A percentile compares a stretch with the other conserved stretches of the same genome.
Evolutionary conservation across 2,329 filamentous ascomycete species (phyloP).

Genomic region (Rugonectria rugulosa): DNA sequence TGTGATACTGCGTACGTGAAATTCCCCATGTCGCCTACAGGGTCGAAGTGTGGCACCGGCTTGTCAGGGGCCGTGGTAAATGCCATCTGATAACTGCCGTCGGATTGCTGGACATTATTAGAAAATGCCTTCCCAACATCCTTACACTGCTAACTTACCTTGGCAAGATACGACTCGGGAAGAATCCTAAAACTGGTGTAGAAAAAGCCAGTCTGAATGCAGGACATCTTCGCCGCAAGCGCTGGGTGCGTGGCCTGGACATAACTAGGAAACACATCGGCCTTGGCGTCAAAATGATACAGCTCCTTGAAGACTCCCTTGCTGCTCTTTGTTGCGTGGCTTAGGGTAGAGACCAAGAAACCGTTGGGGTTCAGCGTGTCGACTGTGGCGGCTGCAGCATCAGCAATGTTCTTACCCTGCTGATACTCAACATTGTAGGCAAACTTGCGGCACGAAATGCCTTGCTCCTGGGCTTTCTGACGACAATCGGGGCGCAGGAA

Average conservation of each 20-base stretch:
- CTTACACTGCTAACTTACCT: slow-evolving; percentile 42
- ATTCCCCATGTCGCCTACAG: slow-evolving; percentile 55
- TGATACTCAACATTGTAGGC: slow-evolving; percentile 58
- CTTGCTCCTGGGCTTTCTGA: slow-evolving; percentile 45
- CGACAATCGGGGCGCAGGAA: slow-evolving; percentile 55
- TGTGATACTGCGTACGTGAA: slow-evolving; percentile 58
- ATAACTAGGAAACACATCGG: slow-evolving; percentile 57
- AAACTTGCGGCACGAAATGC: slow-evolving; percentile 51
- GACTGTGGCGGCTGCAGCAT: slow-evolving; percentile 55
- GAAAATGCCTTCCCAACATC: neutral
- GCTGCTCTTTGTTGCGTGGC: slow-evolving; percentile 56
- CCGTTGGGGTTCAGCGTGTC: slow-evolving; percentile 54
- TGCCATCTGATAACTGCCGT: slow-evolving; percentile 55
- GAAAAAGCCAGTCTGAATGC: slow-evolving; percentile 59
- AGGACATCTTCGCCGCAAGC: slow-evolving; percentile 58
- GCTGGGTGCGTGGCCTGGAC: slow-evolving; percentile 51
- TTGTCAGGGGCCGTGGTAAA: slow-evolving; percentile 52
- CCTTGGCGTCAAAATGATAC: slow-evolving; percentile 63
- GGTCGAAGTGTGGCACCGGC: slow-evolving; percentile 53
- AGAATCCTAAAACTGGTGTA: slow-evolving; percentile 56
- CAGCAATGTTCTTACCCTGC: slow-evolving; percentile 54
- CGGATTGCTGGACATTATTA: slow-evolving; percentile 39
- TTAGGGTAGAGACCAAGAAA: slow-evolving; percentile 60
- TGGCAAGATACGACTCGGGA: slow-evolving; percentile 54
- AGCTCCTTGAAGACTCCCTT: slow-evolving; percentile 54